Percentiles rank a stretch among this genome's conserved stretches.
phyloP scores from a whole-genome alignment of 2,329 filamentous ascomycete genomes.

The Sporothrix schenckii region DNA sequence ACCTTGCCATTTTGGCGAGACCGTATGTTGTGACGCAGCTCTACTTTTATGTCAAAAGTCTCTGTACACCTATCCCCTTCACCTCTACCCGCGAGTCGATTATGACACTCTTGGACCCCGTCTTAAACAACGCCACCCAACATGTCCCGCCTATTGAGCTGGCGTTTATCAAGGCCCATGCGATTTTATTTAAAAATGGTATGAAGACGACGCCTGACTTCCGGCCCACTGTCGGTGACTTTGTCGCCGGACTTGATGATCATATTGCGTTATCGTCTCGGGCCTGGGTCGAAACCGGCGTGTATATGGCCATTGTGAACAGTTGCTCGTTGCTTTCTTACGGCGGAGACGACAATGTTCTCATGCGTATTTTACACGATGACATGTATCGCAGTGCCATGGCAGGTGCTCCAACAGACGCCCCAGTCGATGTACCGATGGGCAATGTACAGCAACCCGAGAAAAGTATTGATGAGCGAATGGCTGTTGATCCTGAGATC shows the following conservation, averaged over 20 bases:
- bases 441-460: not conserved
- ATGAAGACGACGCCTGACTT: not conserved
- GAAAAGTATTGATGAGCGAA: not conserved
- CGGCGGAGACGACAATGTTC: constrained; percentile 53
- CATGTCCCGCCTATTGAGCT: constrained; percentile 55
- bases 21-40: constrained; percentile 71
- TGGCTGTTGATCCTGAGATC: not conserved
- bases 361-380: constrained; percentile 45
- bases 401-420: not conserved
- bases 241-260: constrained; percentile 57
- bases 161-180: constrained; percentile 66
- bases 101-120: constrained; percentile 67
- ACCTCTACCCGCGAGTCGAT: constrained; percentile 69
- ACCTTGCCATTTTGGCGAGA: constrained; percentile 76
- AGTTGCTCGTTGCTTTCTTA: constrained; percentile 58
- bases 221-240: constrained; percentile 49
- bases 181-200: constrained; percentile 58
- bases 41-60: constrained; percentile 70
- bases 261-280: constrained; percentile 58
- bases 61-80: constrained; percentile 71
- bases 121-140: constrained; percentile 44
- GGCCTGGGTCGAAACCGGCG: constrained; percentile 57
- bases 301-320: constrained; percentile 61
- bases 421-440: not conserved
- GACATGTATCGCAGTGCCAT: constrained; percentile 34